These are phyloP conservation scores for Penicillium olsonii DNA, from an alignment of 2,329 filamentous ascomycete genomes.

Conservation along the genomic window DNA sequence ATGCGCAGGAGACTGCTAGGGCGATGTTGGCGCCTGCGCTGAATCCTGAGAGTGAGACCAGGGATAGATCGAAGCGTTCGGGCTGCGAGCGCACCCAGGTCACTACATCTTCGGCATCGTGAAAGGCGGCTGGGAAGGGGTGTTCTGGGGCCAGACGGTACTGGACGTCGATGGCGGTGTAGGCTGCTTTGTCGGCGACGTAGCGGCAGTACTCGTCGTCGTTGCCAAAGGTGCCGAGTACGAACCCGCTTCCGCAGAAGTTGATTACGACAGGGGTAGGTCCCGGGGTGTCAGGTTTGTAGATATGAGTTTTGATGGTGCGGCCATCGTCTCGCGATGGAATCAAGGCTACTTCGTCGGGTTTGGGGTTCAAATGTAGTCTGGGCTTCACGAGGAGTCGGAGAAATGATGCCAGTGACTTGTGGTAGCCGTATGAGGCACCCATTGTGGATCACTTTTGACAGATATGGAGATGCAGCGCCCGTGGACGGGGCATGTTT, in stretches of 20 bases:
- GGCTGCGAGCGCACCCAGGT: constrained; percentile 33
- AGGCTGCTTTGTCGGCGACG: constrained; percentile 22
- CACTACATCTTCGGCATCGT: constrained; percentile 40
- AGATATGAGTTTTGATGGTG: constrained; percentile 30
- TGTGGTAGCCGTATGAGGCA: constrained; percentile 14
- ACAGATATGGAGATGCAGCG: background rate
- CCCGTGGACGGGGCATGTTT: background rate
- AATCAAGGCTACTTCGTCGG: constrained; percentile 24
- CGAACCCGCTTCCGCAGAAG: constrained; percentile 34
- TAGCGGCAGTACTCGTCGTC: constrained; percentile 30
- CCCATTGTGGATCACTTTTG: constrained; percentile 11
- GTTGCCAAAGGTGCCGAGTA: constrained; percentile 29
- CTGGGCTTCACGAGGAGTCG: constrained; percentile 18
- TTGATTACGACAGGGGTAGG: constrained; percentile 30
- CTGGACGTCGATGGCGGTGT: constrained; percentile 38
- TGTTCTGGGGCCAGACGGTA: constrained; percentile 44
- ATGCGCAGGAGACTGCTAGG: constrained; percentile 28
- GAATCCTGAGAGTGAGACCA: constrained; percentile 41
- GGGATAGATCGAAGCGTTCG: constrained; percentile 29
- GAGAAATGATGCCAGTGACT: constrained; percentile 17
- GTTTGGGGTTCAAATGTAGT: constrained; percentile 18
- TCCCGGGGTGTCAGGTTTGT: constrained; percentile 16
- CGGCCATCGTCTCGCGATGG: constrained; percentile 24
- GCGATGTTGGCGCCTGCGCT: constrained; percentile 45
- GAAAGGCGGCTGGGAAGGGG: constrained; percentile 39